Conservation (phyloP, 2,329 filamentous ascomycete genomes). For the Byssothecium circinans region DNA sequence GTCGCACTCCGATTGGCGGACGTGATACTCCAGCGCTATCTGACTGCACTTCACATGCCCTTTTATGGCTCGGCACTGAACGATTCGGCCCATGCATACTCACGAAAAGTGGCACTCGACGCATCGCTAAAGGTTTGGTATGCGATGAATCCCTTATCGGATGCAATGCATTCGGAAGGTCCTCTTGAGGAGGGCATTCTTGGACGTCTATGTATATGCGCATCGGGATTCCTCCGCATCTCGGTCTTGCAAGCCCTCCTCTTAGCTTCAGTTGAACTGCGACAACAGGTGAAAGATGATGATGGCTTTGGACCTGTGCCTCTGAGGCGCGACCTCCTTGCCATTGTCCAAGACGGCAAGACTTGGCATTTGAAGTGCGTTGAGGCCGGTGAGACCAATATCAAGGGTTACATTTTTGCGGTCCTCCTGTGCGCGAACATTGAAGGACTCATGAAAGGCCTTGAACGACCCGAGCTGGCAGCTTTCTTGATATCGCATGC, state of each 20-base stretch:
- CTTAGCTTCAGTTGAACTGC: conserved; percentile 25
- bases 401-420: conserved; percentile 32
- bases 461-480: conserved; percentile 16
- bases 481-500: conserved; percentile 15
- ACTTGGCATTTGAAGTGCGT: conserved; percentile 22
- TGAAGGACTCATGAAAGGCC: conserved; percentile 17
- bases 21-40: conserved; percentile 31
- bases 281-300: conserved; percentile 27
- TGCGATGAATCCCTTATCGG: not conserved
- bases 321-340: conserved; percentile 20
- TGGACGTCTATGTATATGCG: conserved; percentile 22
- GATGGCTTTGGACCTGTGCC: conserved; percentile 23
- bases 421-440: conserved; percentile 23
- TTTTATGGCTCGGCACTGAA: conserved; percentile 25
- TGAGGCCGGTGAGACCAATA: conserved; percentile 32
- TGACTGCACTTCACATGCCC: conserved; percentile 27
- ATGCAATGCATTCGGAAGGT: not conserved
- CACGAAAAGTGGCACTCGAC: conserved; percentile 29
- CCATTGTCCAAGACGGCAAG: conserved; percentile 23
- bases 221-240: conserved; percentile 28
- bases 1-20: conserved; percentile 27
- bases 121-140: conserved; percentile 33
- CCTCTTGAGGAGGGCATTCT: conserved; percentile 13
- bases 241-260: conserved; percentile 24
- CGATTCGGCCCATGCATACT: conserved; percentile 28